Evolutionary conservation across 2,329 filamentous ascomycete genomes (phyloP).

Genomic region (Fusarium xylarioides): DNA sequence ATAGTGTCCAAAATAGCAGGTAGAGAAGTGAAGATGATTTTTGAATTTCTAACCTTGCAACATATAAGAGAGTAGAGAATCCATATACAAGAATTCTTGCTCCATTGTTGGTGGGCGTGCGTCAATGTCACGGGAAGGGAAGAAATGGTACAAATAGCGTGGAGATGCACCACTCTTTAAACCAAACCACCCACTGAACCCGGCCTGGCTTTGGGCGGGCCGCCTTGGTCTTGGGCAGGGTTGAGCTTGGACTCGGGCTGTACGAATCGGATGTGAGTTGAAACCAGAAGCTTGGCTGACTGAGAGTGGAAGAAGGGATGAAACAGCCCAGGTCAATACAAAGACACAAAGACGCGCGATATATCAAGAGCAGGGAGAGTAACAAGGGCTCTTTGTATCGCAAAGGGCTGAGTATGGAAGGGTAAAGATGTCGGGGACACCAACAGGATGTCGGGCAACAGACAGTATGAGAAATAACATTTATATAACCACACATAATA

Average conservation of each 20-base stretch:
- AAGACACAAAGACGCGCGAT: not conserved
- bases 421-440: not conserved
- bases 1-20: not conserved
- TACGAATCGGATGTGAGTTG: not conserved
- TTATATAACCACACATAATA: not conserved
- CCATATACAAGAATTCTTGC: slow-evolving; percentile 36
- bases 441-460: not conserved
- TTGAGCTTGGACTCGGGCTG: not conserved
- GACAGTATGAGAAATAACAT: not conserved
- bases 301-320: not conserved
- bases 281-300: not conserved
- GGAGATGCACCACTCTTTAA: slow-evolving; percentile 14
- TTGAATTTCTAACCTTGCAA: slow-evolving; percentile 41
- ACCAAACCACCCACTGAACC: not conserved
- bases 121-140: slow-evolving; percentile 24
- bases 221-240: not conserved
- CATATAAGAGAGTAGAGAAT: slow-evolving; percentile 32
- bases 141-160: slow-evolving; percentile 27
- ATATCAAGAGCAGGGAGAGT: not conserved
- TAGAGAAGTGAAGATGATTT: not conserved
- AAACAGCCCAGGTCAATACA: slow-evolving; percentile 1
- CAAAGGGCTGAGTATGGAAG: not conserved
- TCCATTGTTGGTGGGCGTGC: slow-evolving; percentile 37
- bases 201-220: not conserved
- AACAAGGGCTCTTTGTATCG: not conserved